These are phyloP conservation scores for Phycomyces nitens DNA, from an alignment of 192 early-diverging fungal genomes.

Conservation along the genomic window DNA sequence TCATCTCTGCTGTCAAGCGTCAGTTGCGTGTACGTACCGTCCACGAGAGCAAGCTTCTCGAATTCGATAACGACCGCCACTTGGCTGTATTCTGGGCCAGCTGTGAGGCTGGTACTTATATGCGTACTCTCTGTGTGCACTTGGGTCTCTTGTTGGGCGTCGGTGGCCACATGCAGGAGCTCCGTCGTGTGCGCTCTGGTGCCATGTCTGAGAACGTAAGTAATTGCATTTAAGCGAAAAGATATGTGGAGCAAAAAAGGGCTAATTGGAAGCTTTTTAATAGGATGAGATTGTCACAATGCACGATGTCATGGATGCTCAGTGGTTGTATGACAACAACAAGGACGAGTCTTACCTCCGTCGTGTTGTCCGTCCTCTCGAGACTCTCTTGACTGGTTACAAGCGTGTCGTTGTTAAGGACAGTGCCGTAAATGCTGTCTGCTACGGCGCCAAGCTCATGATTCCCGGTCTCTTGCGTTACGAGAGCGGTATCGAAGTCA, in stretches of 20 bases:
- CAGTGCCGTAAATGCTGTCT: conserved; percentile 96
- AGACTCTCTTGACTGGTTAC: conserved; percentile 89
- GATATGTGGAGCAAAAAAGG: background rate
- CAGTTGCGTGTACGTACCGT: conserved; percentile 98
- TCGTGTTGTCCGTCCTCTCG: conserved; percentile 87
- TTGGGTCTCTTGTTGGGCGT: conserved; percentile 91
- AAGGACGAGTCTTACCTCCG: conserved; percentile 97
- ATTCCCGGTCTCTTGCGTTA: conserved; percentile 95
- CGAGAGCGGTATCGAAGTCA: conserved; percentile 91
- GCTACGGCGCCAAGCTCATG: conserved; percentile 99
- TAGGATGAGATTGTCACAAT: conserved; percentile 93
- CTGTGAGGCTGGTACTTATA: conserved; percentile 99
- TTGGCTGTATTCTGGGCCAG: conserved; percentile 96
- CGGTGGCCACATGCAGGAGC: conserved; percentile 99
- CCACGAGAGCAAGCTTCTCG: conserved; percentile 91
- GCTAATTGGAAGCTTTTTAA: background rate
- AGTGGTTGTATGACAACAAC: conserved; percentile 98
- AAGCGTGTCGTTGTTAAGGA: conserved; percentile 99
- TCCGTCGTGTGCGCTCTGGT: conserved; percentile 94
- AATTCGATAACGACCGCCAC: conserved; percentile 97
- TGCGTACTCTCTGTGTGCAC: conserved; percentile 99
- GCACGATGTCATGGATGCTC: conserved; percentile 98
- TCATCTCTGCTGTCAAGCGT: conserved; percentile 98
- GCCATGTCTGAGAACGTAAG: conserved; percentile 79
- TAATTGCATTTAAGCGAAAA: background rate